Base-by-base conservation (phyloP, 192 early-diverging fungal species). In the Ambispora gerdemannii region DNA sequence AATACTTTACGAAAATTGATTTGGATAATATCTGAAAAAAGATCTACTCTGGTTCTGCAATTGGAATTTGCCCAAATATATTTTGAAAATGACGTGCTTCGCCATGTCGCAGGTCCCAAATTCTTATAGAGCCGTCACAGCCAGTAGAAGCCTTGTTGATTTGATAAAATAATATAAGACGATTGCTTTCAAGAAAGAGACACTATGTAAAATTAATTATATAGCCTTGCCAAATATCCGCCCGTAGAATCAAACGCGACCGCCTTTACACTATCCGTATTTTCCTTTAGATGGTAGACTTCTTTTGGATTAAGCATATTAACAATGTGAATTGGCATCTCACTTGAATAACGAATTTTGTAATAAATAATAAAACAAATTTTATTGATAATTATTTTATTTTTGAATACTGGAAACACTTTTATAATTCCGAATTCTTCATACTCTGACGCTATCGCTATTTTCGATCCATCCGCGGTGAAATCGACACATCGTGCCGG, bases 371-470 rank as follows among this genome's bases (percentile, higher is more conserved):
- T n/a, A n/a, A n/a, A n/a, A n/a, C n/a, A n/a, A n/a, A n/a, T n/a
- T n/a, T n/a, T n/a, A n/a, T n/a, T n/a, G n/a, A n/a, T n/a, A n/a
- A n/a, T n/a, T n/a, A n/a, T n/a, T n/a, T n/a, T n/a, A n/a, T n/a
- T n/a, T n/a, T n/a, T n/a, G n/a, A n/a, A n/a, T n/a, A n/a, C n/a
- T n/a, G n/a, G n/a, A n/a, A n/a, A n/a, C n/a, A n/a, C n/a, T n/a
- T n/a, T n/a, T 4, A 47, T 8, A 34, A 59, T 3, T 20, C 25
- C 22, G 32, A 50, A 59, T n/a, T 27, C 25, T 24, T 61, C 66
- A 59, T 76, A 79, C 78, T 79, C 78, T 35, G 72, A 33, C 13
- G 74, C 78, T 47, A 79, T 62, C 7, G 75, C 75, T 34, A 79
- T 24, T 24, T 74, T 70, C 11, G 27, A 64, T 7, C 78, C 78